Evolutionary conservation across 1,284 basidiomycete species (phyloP).

Genomic region (Sphaerobolus stellatus): DNA sequence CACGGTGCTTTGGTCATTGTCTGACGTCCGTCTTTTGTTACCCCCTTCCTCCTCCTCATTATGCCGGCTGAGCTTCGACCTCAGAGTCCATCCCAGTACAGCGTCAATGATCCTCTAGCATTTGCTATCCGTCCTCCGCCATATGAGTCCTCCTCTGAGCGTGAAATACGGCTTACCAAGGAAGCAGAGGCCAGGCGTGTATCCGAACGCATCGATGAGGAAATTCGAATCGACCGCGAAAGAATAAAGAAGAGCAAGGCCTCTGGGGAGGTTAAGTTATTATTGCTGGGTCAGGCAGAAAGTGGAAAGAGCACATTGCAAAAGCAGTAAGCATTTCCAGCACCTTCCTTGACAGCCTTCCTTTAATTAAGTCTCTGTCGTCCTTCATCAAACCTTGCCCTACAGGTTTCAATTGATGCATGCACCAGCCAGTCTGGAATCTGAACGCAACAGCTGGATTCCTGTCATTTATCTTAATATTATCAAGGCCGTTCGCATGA

Average conservation of each 20-base stretch:
- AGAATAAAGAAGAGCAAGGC: conserved; percentile 3
- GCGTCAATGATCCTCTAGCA: conserved; percentile 73
- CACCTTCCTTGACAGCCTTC: background rate
- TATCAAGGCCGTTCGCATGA: conserved; percentile 73
- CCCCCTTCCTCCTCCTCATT: background rate
- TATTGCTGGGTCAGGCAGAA: conserved; percentile 76
- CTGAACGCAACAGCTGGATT: conserved; percentile 69
- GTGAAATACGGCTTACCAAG: conserved; percentile 52
- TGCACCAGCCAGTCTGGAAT: conserved; percentile 64
- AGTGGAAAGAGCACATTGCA: conserved; percentile 78
- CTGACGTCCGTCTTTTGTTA: too few species aligned
- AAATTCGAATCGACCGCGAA: conserved; percentile 46
- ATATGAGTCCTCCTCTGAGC: conserved; percentile 65
- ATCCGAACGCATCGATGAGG: conserved; percentile 78
- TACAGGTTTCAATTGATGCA: conserved; percentile 70
- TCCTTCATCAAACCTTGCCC: background rate
- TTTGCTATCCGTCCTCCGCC: conserved; percentile 62
- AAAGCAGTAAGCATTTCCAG: conserved; percentile 47
- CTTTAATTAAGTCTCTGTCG: background rate
- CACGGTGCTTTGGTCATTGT: too few species aligned
- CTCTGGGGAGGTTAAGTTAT: conserved; percentile 65
- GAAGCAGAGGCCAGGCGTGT: conserved; percentile 73
- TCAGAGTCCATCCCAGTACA: conserved; percentile 54
- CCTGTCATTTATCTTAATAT: conserved; percentile 80
- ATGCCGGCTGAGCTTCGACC: background rate